A percentile compares a stretch with the other conserved stretches of the same genome.
phyloP scores from a whole-genome alignment of 176 grass and related monocot species.

The Eragrostis curvula region DNA sequence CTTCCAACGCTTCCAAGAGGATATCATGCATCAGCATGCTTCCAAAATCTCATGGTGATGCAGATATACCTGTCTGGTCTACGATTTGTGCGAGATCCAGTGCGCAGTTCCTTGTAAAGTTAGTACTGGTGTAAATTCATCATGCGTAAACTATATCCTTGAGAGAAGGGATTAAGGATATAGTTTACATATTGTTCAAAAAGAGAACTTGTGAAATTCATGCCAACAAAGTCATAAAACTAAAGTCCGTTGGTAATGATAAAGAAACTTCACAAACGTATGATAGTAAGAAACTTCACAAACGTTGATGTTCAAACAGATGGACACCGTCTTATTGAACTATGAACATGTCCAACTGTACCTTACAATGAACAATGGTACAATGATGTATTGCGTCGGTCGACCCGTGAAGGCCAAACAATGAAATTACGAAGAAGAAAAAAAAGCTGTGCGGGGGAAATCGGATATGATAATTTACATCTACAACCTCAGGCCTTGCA shows the following conservation, averaged over 20 bases:
- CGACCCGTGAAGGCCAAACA: slow-evolving; percentile 37
- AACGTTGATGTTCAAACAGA: slow-evolving; percentile 21
- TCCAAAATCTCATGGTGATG: slow-evolving; percentile 15
- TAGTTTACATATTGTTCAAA: too few species aligned
- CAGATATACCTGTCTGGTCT: not conserved
- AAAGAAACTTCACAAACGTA: not conserved
- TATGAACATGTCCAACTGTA: slow-evolving; percentile 49
- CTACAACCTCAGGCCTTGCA: slow-evolving; percentile 46
- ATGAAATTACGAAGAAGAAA: not conserved
- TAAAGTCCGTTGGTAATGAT: not conserved
- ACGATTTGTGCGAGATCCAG: not conserved
- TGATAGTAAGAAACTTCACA: not conserved
- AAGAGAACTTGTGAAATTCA: not conserved
- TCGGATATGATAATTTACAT: slow-evolving; percentile 44
- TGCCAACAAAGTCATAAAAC: not conserved
- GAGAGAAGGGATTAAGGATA: too few species aligned
- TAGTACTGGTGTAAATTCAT: not conserved
- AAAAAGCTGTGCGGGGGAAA: not conserved
- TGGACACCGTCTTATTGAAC: slow-evolving; percentile 35
- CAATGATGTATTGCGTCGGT: slow-evolving; percentile 28
- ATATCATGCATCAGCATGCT: slow-evolving; percentile 4
- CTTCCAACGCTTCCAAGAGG: not conserved
- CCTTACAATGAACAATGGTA: slow-evolving; percentile 60
- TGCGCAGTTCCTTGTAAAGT: not conserved
- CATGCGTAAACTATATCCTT: not conserved